phyloP scores from a whole-genome alignment of 768 basidiomycete species.

The Hypsizygus marmoreus region DNA sequence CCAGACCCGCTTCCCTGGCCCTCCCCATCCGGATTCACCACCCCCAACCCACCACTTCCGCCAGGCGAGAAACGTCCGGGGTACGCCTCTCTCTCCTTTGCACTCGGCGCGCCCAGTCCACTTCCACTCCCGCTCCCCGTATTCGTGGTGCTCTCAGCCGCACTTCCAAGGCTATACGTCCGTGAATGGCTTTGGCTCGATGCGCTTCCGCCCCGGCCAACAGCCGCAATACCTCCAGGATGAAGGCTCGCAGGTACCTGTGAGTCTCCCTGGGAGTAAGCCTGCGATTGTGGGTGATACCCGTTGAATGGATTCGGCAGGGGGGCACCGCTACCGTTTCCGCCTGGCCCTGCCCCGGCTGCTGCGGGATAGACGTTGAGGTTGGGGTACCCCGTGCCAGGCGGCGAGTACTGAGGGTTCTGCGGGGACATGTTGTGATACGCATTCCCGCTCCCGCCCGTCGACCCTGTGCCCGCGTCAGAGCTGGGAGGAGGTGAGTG shows the following conservation, averaged over 20 bases:
- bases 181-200: slow-evolving; percentile 1
- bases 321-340: neutral
- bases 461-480: slow-evolving; percentile 2
- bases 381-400: neutral
- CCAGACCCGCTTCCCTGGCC: neutral
- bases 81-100: slow-evolving; percentile 27
- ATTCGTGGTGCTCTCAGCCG: neutral
- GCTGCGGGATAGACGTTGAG: neutral
- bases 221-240: too few species aligned
- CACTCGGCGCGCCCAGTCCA: too few species aligned
- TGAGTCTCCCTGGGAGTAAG: too few species aligned
- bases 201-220: too few species aligned
- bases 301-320: too few species aligned
- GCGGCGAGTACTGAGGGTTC: neutral
- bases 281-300: too few species aligned
- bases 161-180: too few species aligned
- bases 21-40: slow-evolving; percentile 9
- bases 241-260: too few species aligned
- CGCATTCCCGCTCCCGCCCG: slow-evolving; percentile 3
- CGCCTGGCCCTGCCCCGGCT: neutral
- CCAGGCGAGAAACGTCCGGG: neutral
- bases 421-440: slow-evolving; percentile 1
- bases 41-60: slow-evolving; percentile 7
- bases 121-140: neutral
- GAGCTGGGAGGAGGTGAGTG: slow-evolving; percentile 2